A percentile compares a stretch with the other conserved stretches of the same genome.
These are phyloP conservation scores for Komagataella ulmi DNA, from an alignment of 805 yeast genomes.

Conservation along the genomic window DNA sequence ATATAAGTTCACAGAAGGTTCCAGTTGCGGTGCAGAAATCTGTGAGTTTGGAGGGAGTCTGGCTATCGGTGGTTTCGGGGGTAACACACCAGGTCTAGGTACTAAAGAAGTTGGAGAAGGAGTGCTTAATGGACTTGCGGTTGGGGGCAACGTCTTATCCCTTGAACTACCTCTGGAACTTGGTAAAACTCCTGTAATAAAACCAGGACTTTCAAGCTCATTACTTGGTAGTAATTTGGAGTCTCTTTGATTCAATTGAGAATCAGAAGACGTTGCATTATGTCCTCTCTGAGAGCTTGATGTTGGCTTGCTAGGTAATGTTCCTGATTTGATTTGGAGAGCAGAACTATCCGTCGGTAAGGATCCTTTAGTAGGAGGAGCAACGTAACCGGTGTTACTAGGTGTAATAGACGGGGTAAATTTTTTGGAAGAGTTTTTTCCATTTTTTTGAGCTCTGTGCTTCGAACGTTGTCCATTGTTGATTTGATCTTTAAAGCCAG, in stretches of 20 bases:
- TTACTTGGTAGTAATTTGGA: background rate
- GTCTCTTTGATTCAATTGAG: background rate
- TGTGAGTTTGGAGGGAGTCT: background rate
- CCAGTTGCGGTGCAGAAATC: background rate
- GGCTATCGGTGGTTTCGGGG: background rate
- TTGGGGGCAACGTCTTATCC: background rate
- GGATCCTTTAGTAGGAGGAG: background rate
- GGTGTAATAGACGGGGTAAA: background rate
- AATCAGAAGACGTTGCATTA: background rate
- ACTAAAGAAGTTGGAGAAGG: background rate
- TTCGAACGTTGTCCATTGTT: background rate
- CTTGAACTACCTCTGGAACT: background rate
- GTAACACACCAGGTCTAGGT: background rate
- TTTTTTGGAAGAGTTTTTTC: background rate
- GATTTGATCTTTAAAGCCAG: background rate
- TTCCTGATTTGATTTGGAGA: background rate
- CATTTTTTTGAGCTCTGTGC: background rate
- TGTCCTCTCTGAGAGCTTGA: background rate
- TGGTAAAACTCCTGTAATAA: background rate
- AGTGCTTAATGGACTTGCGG: background rate
- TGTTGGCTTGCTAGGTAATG: background rate
- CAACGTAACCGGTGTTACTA: background rate
- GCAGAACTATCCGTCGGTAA: background rate
- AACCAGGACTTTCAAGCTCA: background rate
- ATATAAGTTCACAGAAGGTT: background rate